Conservation (phyloP, 2,329 filamentous ascomycete species). For the Graphilbum sp. region DNA sequence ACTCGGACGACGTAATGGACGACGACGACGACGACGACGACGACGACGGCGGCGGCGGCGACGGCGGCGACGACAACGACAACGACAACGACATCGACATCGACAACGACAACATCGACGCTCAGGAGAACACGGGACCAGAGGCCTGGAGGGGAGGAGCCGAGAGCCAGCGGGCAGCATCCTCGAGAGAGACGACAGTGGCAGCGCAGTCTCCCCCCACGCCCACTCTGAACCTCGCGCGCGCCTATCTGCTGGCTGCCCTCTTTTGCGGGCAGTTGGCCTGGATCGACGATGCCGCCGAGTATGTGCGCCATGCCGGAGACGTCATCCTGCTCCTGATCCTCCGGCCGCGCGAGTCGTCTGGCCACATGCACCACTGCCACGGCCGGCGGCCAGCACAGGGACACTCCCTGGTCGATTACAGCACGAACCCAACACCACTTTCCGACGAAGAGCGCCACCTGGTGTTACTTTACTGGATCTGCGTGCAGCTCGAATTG, state of each 20-base stretch:
- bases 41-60: no score
- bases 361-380: no score
- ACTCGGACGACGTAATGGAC: no score
- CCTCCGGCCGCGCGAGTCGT: neutral
- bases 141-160: no score
- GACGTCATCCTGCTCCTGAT: constrained; percentile 3
- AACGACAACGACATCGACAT: no score
- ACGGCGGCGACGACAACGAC: no score
- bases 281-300: constrained; percentile 4
- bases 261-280: constrained; percentile 8
- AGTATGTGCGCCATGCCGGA: constrained; percentile 4
- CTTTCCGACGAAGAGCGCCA: constrained; percentile 4
- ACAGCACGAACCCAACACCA: neutral
- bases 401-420: constrained; percentile 3
- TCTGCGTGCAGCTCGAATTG: constrained; percentile 8
- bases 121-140: no score
- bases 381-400: no score
- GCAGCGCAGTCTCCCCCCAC: neutral
- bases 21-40: no score
- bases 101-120: no score
- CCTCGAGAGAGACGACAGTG: neutral
- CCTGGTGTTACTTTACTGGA: constrained; percentile 8
- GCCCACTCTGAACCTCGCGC: constrained; percentile 6
- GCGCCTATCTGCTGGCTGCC: constrained; percentile 7
- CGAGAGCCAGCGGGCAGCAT: no score